Evolutionary conservation across 495 filamentous ascomycete genomes (phyloP), one percentile per base, ranked within the genome.

Genomic region (Hypoxylon fuscum): DNA sequence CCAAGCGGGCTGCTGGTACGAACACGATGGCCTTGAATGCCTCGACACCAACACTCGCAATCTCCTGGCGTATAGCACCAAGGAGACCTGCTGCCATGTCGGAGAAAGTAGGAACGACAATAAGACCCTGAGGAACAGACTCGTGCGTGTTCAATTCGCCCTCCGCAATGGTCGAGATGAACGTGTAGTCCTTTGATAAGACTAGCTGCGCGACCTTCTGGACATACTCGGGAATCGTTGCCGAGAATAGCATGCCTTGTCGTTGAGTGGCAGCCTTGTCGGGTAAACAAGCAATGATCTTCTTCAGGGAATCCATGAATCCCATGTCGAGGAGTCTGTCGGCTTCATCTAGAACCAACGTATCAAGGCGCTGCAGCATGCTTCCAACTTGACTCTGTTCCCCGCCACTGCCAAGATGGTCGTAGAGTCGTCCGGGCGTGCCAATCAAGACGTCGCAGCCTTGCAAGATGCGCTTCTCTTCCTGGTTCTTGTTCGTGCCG

Each of bases 241-340:
- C 87, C 1, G 86, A 88, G 74, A 90, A 90, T 58, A 87, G 87
- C 87, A 90, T 88, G 44, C 85, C 84, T 69, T 90, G 87, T 79
- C 87, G 84, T 27, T 81, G 75, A 0, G 70, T 69, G 11, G 48
- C 48, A 5, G 56, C 47, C 76, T 87, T 88, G 14, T 82, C 70
- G 0, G 87, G 87, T 20, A 90, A 79, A 18, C 75, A 74, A 8
- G 62, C 65, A 25, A 88, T 75, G 44, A 88, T 87, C n/a, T 78
- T 70, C 66, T 85, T 82, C 22, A 89, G 73, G 35, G 79, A 80
- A 11, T 76, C 72, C 42, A 87, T 73, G 62, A 90, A 90, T 8
- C 87, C 87, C 70, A 76, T 76, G 65, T 90, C 87, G 1, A 90
- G 81, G 72, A 90, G 86, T 6, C 81, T 82, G 64, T 90, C 87